A percentile compares a stretch with the other conserved stretches of the same genome.
These are phyloP conservation scores for Penicillium brevicompactum DNA, from an alignment of 2,329 filamentous ascomycete genomes.

Conservation along the genomic window DNA sequence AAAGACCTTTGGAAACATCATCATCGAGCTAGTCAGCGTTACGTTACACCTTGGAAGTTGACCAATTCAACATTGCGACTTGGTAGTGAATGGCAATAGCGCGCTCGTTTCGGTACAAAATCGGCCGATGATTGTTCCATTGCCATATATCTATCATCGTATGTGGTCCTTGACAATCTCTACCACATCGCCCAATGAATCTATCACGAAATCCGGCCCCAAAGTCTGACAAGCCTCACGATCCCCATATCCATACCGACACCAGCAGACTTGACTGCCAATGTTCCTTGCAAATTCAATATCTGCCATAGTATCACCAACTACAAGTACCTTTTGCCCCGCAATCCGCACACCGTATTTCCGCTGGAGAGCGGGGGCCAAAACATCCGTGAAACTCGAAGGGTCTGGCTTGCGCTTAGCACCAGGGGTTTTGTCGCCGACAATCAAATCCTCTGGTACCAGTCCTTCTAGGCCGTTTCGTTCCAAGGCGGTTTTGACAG, in stretches of 20 bases:
- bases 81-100: too few relatives aligned
- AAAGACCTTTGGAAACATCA: neutral
- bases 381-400: slow-evolving; percentile 15
- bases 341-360: slow-evolving; percentile 7
- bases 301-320: slow-evolving; percentile 21
- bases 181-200: slow-evolving; percentile 11
- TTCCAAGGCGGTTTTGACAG: slow-evolving; percentile 18
- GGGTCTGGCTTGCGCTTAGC: slow-evolving; percentile 20
- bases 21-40: neutral
- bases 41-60: too few relatives aligned
- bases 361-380: slow-evolving; percentile 15
- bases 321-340: slow-evolving; percentile 5
- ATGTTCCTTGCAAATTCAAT: slow-evolving; percentile 17
- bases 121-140: too few relatives aligned
- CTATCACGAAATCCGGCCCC: slow-evolving; percentile 12
- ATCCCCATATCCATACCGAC: slow-evolving; percentile 19
- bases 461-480: slow-evolving; percentile 8
- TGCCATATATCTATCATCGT: too few relatives aligned
- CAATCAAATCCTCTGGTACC: slow-evolving; percentile 14
- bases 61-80: too few relatives aligned
- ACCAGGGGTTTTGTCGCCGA: slow-evolving; percentile 19
- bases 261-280: slow-evolving; percentile 15
- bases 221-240: slow-evolving; percentile 4
- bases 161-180: slow-evolving; percentile 1
- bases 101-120: too few relatives aligned